A percentile compares a stretch with the other conserved stretches of the same genome.
Evolutionary conservation across 2,329 filamentous ascomycete genomes (phyloP).

Genomic region (Pseudomassariella vexata): DNA sequence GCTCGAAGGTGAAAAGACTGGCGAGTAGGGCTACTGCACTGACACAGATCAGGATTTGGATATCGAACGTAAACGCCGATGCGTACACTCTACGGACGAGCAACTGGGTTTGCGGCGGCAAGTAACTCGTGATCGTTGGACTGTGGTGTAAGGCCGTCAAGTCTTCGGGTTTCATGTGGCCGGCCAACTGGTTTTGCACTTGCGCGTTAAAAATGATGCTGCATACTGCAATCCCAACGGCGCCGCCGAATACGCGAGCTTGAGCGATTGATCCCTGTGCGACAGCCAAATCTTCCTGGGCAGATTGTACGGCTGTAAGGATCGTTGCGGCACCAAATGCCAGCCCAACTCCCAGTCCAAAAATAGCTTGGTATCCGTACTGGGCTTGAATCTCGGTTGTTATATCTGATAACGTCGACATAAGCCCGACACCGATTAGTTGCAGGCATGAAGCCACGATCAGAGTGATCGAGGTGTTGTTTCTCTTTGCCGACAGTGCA

Average conservation of each 20-base stretch:
- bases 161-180: constrained; percentile 28
- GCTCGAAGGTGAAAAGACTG: constrained; percentile 39
- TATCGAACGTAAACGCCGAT: constrained; percentile 38
- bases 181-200: constrained; percentile 30
- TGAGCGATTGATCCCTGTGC: constrained; percentile 57
- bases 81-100: constrained; percentile 37
- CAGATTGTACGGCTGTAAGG: constrained; percentile 48
- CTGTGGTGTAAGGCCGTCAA: constrained; percentile 38
- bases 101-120: constrained; percentile 25
- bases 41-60: constrained; percentile 39
- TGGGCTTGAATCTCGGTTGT: constrained; percentile 31
- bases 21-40: constrained; percentile 36
- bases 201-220: constrained; percentile 51
- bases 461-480: constrained; percentile 47
- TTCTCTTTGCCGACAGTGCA: constrained; percentile 44
- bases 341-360: constrained; percentile 54
- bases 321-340: constrained; percentile 53
- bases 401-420: constrained; percentile 35
- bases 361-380: constrained; percentile 50
- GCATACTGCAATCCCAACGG: constrained; percentile 51
- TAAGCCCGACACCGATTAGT: constrained; percentile 43
- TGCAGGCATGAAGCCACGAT: constrained; percentile 45
- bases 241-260: constrained; percentile 53
- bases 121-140: constrained; percentile 30
- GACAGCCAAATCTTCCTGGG: constrained; percentile 44